Evolutionary conservation across 2,329 filamentous ascomycete genomes (phyloP), one percentile per base, ranked within the genome.

Genomic region (Talaromyces piceae): DNA sequence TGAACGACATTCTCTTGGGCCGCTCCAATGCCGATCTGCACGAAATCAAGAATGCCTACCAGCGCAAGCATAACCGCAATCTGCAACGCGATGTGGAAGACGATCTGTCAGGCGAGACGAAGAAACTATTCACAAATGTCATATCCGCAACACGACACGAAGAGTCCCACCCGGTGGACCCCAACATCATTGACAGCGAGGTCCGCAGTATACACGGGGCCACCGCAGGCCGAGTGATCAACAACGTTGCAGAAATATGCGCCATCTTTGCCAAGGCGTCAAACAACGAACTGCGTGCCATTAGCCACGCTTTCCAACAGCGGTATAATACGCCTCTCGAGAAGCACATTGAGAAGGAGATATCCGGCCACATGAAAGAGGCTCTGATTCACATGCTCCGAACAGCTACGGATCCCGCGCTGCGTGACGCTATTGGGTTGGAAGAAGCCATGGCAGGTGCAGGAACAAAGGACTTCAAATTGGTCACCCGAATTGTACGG

Each of bases 301-400:
- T 97, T 54, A 78, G 80, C 11, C 79, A 87, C 48, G 77, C 82
- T 0, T 97, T 95, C 71, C 77, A 83, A 60, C 75, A 82, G 49
- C 84, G 83, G 55, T 94, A 90, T 66, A 80, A 83, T 18, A 79
- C 78, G 33, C 74, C 80, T 11, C 76, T 97, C 2, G 83, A 88
- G 57, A 79, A 81, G 28, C 83, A 89, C 46, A 82, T 97, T 59
- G 81, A 82, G 56, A 86, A 81, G 72, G 83, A 93, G 62, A 96
- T 96, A 70, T 87, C 84, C 0, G 91, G 91, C 0, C 91, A 97
- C 65, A 96, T 97, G 90, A 77, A 91, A 66, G 81, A 88, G 13
- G 89, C 89, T 0, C 78, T 97, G 1, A 71, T 93, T 23, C 83
- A 83, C 65, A 89, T 95, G 67, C 73, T 96, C n/a, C 79, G 79